Evolutionary conservation across 805 yeast genomes (phyloP), one percentile per base, ranked within the genome.

Genomic region (Kluyveromyces aestuarii): DNA sequence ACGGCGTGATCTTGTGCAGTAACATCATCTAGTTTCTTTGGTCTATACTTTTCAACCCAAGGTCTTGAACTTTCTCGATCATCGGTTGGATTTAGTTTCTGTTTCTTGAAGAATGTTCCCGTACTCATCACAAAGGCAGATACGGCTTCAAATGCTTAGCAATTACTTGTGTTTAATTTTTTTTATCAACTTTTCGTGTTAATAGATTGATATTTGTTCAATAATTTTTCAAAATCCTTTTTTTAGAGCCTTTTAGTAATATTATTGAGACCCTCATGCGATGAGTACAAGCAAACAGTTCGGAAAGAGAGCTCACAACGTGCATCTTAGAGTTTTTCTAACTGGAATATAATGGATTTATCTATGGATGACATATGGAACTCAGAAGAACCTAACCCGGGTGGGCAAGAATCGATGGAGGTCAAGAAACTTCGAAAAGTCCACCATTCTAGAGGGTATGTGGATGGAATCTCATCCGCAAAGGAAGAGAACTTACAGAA

Each of bases 31-130:
- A 93, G 73, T 42, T 76, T 80, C 62, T 80, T 83, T 13, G 99
- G 99, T 55, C 99, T 87, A 64, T 86, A 86, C 73, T 88, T 88
- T 63, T 88, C 96, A 18, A 89, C 95, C 96, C 96, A 88, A 3
- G 96, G 96, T 45, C 70, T 67, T n/a, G 63, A 59, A 38, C 66
- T 61, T 33, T 62, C 67, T 11, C 54, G 51, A 17, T 53, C 56
- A 1, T 44, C 53, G 8, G 50, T 37, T 5, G 50, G 36, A 6
- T 48, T 51, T 1, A 60, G 36, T 41, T 63, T 63, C 35, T 67
- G 65, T 49, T 56, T 67, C 49, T 65, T 68, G 21, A 43, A 43
- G n/a, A 43, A 33, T 7, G 45, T 43, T 16, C 45, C 45, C 16
- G 27, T 43, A 35, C 33, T 19, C 45, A 43, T 43, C 25, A 2